Conservation (phyloP, 345 rosid species). For the Adansonia digitata region DNA sequence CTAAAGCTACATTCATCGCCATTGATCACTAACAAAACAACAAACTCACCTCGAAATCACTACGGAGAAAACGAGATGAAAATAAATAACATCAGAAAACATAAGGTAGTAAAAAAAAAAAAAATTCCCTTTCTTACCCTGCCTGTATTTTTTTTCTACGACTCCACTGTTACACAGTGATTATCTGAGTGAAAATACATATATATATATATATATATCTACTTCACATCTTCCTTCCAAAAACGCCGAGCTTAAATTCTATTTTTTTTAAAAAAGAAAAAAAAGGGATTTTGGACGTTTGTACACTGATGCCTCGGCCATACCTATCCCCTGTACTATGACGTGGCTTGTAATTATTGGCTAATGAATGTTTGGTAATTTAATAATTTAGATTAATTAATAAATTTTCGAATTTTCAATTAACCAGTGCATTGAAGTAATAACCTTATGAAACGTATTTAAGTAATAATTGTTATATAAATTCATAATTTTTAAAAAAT, state of each 20-base stretch:
- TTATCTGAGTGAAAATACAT: too few relatives aligned
- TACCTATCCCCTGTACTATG: neutral
- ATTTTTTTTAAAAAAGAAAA: neutral
- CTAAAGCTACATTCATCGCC: constrained; percentile 19
- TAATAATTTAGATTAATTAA: too few relatives aligned
- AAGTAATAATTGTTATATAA: too few relatives aligned
- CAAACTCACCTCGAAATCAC: constrained; percentile 23
- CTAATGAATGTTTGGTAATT: too few relatives aligned
- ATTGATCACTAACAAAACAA: constrained; percentile 22
- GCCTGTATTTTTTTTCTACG: neutral
- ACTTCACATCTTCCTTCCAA: constrained; percentile 15
- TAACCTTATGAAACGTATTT: too few relatives aligned
- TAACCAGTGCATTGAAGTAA: too few relatives aligned
- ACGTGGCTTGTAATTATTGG: neutral
- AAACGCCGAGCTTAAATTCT: neutral
- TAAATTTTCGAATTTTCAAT: too few relatives aligned
- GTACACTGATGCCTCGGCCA: neutral
- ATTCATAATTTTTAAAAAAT: too few relatives aligned
- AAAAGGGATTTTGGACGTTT: neutral
- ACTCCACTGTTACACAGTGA: constrained; percentile 1
- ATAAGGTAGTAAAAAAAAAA: neutral
- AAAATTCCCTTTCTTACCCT: neutral
- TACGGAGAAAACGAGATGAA: constrained; percentile 32
- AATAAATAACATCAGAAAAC: constrained; percentile 2
- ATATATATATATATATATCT: too few relatives aligned